Evolutionary conservation across 2,329 filamentous ascomycete species (phyloP).

Genomic region (Colletotrichum sublineola): DNA sequence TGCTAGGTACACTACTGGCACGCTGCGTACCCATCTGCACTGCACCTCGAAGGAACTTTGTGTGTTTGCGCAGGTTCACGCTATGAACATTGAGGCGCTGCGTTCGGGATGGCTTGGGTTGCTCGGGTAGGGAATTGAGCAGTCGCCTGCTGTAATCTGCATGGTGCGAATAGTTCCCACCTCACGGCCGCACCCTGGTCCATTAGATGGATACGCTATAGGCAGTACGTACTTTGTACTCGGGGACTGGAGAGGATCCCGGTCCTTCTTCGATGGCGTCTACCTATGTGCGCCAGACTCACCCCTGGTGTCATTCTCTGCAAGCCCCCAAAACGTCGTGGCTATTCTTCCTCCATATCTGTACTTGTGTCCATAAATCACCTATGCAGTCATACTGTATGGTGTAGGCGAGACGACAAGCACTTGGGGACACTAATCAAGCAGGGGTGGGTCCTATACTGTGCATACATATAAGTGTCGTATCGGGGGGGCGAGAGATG

Average conservation of each 20-base stretch:
- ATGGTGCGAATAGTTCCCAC: constrained; percentile 11
- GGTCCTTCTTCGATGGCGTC: constrained; percentile 1
- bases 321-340: constrained; percentile 20
- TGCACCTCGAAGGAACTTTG: background rate
- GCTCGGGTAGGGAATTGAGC: constrained; percentile 5
- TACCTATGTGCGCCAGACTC: background rate
- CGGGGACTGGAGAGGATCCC: background rate
- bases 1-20: background rate
- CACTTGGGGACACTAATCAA: constrained; percentile 17
- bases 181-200: constrained; percentile 1
- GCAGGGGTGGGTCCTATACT: constrained; percentile 25
- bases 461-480: constrained; percentile 12
- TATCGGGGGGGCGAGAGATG: constrained; percentile 5
- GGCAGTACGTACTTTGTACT: background rate
- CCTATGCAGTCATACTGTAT: background rate
- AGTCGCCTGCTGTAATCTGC: constrained; percentile 12
- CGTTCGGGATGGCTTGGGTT: constrained; percentile 13
- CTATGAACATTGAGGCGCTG: constrained; percentile 10
- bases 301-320: constrained; percentile 18
- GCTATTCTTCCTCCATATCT: background rate
- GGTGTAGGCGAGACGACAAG: background rate
- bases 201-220: constrained; percentile 4
- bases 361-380: background rate
- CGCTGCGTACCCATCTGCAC: background rate
- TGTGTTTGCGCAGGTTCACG: background rate